Base-by-base conservation (phyloP, 352 stramenopile species). In the Saprolegnia parasitica region DNA sequence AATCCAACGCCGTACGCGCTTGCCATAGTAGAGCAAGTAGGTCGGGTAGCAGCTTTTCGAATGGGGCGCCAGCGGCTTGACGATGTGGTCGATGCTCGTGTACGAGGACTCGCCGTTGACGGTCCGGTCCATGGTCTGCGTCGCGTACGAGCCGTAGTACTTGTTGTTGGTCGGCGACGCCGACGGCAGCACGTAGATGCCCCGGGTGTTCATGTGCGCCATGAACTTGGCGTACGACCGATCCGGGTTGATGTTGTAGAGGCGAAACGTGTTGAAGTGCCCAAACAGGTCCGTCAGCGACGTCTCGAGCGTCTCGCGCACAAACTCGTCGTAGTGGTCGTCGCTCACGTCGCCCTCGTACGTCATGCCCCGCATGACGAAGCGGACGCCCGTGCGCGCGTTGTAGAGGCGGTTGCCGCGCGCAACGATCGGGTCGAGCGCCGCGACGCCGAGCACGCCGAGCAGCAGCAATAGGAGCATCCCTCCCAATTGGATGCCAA, bases 341-440 rank as follows among this genome's bases (percentile, higher is more conserved):
- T 94, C 86, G 55, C 84, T 92, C 64, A 94, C 84, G 1, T 83
- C 86, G 73, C 91, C 91, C 68, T 94, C 86, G 71, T 94, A 94
- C 54, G 86, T 94, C 77, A 92, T 84, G 62, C 86, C 86, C 75
- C 91, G 89, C 56, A 93, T 90, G 74, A 92, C 86, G 67, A 94
- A 94, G 42, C 86, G 86, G 70, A 90, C 81, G 73, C 81, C 79
- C 13, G 84, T 81, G 20, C 87, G 87, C 29, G 73, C 71, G 67
- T 94, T 87, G 76, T 90, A 94, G 72, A 94, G 80, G 67, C 91
- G 91, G 83, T 90, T 91, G 58, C 86, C 86, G 45, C 84, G 84
- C 73, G 91, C 86, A 52, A 93, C 46, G 52, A 92, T 79, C 52
- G 68, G 68, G 29, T 35, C 29, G 29, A 35, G 29, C 29, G 29